A percentile compares a stretch with the other conserved stretches of the same genome.
phyloP scores from a whole-genome alignment of 352 stramenopile species.

The Phytophthora hybrid region DNA sequence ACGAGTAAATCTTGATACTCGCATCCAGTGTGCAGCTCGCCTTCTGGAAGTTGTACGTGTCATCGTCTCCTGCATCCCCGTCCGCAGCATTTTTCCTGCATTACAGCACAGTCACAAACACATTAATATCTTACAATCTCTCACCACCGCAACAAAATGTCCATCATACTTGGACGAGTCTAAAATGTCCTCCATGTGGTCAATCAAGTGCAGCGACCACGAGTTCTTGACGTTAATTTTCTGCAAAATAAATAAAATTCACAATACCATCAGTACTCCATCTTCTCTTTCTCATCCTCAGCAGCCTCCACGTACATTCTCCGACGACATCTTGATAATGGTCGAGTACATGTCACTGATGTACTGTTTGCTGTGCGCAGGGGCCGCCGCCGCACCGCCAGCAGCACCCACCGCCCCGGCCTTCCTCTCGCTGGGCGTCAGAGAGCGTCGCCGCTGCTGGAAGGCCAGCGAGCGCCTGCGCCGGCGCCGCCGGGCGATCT shows the following conservation, averaged over 20 bases:
- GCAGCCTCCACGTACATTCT: slow-evolving; percentile 70
- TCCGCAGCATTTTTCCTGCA: slow-evolving; percentile 37
- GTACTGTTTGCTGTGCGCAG: slow-evolving; percentile 72
- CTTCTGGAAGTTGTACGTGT: slow-evolving; percentile 97
- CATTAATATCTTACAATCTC: too few relatives aligned
- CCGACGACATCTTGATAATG: slow-evolving; percentile 93
- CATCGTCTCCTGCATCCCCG: slow-evolving; percentile 42
- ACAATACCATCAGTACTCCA: neutral
- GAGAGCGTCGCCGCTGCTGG: slow-evolving; percentile 72
- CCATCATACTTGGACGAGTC: slow-evolving; percentile 59
- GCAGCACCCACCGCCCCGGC: neutral
- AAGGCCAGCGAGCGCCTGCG: slow-evolving; percentile 74
- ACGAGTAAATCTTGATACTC: slow-evolving; percentile 99
- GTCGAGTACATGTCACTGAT: slow-evolving; percentile 93
- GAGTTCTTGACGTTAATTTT: slow-evolving; percentile 99
- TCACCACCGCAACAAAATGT: too few relatives aligned
- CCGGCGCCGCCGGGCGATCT: slow-evolving; percentile 68
- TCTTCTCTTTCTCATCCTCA: neutral
- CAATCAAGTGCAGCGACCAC: slow-evolving; percentile 97
- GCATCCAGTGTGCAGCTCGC: slow-evolving; percentile 98
- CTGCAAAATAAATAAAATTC: slow-evolving; percentile 49
- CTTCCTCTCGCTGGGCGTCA: slow-evolving; percentile 60
- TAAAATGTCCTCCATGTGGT: slow-evolving; percentile 97
- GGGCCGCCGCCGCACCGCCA: slow-evolving; percentile 9
- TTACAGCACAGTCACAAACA: neutral